phyloP scores from a whole-genome alignment of 129 eudicot genomes.

The Tagetes erecta region DNA sequence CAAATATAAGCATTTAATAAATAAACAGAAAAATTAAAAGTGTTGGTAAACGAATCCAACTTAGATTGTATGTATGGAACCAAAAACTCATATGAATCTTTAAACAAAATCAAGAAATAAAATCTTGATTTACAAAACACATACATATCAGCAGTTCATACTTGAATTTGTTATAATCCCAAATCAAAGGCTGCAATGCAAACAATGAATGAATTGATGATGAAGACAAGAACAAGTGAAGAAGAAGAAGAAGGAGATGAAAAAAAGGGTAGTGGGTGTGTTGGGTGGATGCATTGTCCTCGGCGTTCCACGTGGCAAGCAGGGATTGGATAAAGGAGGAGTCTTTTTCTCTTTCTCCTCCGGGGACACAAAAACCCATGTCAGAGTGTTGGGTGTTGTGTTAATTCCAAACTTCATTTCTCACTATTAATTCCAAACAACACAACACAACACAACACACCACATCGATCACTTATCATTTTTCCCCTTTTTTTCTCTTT shows the following conservation, averaged over 20 bases:
- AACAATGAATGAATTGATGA: too few relatives aligned
- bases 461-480: neutral
- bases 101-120: too few relatives aligned
- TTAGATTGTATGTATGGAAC: too few relatives aligned
- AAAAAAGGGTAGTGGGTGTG: constrained; percentile 24
- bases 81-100: too few relatives aligned
- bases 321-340: constrained; percentile 27
- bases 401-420: constrained; percentile 37
- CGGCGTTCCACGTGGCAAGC: constrained; percentile 35
- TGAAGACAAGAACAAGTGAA: neutral
- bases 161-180: neutral
- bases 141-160: too few relatives aligned
- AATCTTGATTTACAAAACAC: too few relatives aligned
- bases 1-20: too few relatives aligned
- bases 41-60: too few relatives aligned
- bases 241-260: constrained; percentile 21
- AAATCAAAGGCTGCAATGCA: neutral
- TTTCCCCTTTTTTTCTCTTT: constrained; percentile 7
- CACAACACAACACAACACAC: too few relatives aligned
- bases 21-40: too few relatives aligned
- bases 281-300: constrained; percentile 24
- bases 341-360: constrained; percentile 33
- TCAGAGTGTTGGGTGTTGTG: constrained; percentile 47
- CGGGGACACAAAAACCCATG: constrained; percentile 37
- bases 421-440: neutral